A percentile compares a stretch with the other conserved stretches of the same genome.
Conservation (phyloP, 768 basidiomycete species). For the Xerocomellus intermedius region DNA sequence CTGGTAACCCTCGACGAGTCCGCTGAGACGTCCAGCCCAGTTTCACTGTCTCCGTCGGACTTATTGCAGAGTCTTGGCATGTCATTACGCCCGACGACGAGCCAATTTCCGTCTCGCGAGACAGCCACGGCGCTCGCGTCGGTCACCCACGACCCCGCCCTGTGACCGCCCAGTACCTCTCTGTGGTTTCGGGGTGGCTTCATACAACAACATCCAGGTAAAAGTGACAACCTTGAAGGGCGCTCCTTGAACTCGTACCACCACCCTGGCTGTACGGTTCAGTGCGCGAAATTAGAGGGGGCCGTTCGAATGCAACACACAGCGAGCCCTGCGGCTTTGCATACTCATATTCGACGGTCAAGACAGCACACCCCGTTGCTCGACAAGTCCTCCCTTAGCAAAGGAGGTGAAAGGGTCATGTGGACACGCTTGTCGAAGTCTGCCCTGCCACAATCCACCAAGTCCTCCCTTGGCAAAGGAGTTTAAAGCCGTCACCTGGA, state of each 20-base stretch:
- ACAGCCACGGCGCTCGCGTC: no score
- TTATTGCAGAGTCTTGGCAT: no score
- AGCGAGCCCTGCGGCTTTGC: not conserved
- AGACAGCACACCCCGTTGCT: conserved; percentile 4
- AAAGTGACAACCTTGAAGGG: no score
- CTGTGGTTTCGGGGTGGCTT: no score
- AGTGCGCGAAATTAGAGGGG: not conserved
- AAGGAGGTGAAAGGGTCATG: conserved; percentile 2
- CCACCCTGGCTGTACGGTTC: not conserved
- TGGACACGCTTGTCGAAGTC: conserved; percentile 3
- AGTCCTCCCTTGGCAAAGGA: conserved; percentile 2
- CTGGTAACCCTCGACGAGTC: no score
- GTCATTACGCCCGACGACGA: no score
- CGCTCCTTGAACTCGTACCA: not conserved
- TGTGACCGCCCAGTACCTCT: no score
- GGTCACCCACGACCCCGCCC: no score
- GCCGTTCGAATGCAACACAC: not conserved
- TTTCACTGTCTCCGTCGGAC: no score
- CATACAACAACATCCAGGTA: no score
- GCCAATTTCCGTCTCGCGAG: no score
- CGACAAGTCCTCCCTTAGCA: conserved; percentile 3
- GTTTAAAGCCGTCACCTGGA: not conserved
- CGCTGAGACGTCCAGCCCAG: no score
- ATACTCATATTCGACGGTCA: not conserved
- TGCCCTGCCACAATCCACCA: not conserved